Evolutionary conservation across 805 yeast species (phyloP), one percentile per base, ranked within the genome.

Genomic region (Cyberlindnera euphorbiiphila): DNA sequence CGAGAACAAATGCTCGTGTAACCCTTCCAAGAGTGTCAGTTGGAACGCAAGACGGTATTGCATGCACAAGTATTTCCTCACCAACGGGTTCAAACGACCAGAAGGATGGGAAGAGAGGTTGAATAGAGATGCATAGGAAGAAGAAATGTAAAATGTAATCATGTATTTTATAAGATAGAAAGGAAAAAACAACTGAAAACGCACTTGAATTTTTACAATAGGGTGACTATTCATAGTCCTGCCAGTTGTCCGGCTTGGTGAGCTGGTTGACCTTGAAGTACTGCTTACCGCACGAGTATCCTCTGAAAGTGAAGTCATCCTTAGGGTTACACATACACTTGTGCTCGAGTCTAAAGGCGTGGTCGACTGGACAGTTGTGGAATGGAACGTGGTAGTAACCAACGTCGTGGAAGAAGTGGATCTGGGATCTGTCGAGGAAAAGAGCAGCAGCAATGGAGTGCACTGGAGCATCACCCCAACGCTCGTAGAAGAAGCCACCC

Each of bases 401-500:
- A 31, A 85, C 66, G 45, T 85, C 84, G 37, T 77, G 79, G 58
- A 86, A 82, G 65, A 73, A 82, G 58, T 82, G 88, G 21, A 85
- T 49, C 53, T 81, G 71, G 22, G 68, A 64, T 50, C 68, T 68
- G 45, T 75, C 72, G 34, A 80, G 59, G 55, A 83, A 73, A 34
- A 82, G 57, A 1, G 87, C 59, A 8, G 81, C 84, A 17, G 85
- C 93, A 37, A 85, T 72, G 1, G 94, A 76, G 61, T 85, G 94
- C 9, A 85, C 76, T 10, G 95, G 95, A 2, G 95, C 95, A 61
- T 86, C 96, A 30, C 96, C 95, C 95, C 95, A 86, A 50, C 96
- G 70, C 64, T 85, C 93, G 57, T 84, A 83, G 61, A 76, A 85
- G 61, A 85, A 85, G 1, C 94, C 95, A 47, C 94, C 94, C 2